Base-by-base conservation (phyloP, 345 rosid genomes). In the Camelina hispida region DNA sequence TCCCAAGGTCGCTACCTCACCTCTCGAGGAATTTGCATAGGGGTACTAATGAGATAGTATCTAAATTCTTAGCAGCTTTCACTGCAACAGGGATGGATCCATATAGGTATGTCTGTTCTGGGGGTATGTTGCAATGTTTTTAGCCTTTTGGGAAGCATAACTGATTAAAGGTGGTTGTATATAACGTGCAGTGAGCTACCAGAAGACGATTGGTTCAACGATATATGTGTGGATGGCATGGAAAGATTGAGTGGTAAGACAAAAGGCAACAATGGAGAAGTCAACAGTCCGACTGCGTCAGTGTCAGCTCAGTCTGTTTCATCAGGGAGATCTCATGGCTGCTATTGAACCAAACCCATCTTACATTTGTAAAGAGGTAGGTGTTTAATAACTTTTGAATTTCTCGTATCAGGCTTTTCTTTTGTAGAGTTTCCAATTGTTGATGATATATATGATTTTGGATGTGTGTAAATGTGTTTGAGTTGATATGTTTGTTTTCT, bases 1-100 rank as follows among this genome's bases (percentile, higher is more conserved):
- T 87, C 95, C 72, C 98, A 91, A 89, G 97, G 99, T 42, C 98
- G 98, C 25, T 96, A 89, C 84, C n/a, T n/a, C n/a, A n/a, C n/a
- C 77, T 96, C 51, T 96, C 99, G 15, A 81, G 99, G 79, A 93
- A 91, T 81, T 78, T 96, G 84, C 93, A 89, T 51, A 82, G 99
- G 28, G 97, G 84, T 43, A 87, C 92, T 68, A 90, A 91, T 47
- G 99, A 96, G 68, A 96, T 96, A 67, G 89, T 96, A 69, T 71
- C 87, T 38, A 96, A 85, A 83, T 96, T 93, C 70, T 66, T 96
- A 71, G 80, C 87, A 55, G 97, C 91, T 61, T 89, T 90, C 85
- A 75, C 89, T 72, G 87, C 97, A 59, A 88, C 97, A 16, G 99
- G 99, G 73, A 86, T 96, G 53, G 99, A 96, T 79, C 93, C 98